phyloP scores from a whole-genome alignment of 768 basidiomycete genomes.

The Naganishia randhawae region DNA sequence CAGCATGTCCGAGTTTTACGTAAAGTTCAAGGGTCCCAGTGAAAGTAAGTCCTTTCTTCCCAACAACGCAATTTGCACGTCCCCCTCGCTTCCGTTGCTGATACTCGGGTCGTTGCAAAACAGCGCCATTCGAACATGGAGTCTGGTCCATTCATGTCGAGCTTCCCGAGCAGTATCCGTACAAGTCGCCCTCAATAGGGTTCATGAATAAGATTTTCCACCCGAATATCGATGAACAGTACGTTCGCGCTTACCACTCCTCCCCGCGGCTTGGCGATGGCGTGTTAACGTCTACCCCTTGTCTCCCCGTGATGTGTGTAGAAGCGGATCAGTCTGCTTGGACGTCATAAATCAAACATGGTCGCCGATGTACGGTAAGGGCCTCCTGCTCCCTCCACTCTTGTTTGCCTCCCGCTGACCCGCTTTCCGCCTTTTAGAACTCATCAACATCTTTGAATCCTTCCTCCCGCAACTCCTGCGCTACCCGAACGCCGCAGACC shows the following conservation, averaged over 20 bases:
- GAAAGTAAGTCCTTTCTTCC: slow-evolving; percentile 74
- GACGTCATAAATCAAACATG: slow-evolving; percentile 99
- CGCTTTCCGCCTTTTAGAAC: slow-evolving; percentile 63
- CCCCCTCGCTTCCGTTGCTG: too few relatives aligned
- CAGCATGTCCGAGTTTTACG: slow-evolving; percentile 98
- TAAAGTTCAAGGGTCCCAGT: slow-evolving; percentile 85
- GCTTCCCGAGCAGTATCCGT: slow-evolving; percentile 95
- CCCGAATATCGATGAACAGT: slow-evolving; percentile 98
- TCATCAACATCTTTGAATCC: slow-evolving; percentile 99
- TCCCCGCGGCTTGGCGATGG: too few relatives aligned
- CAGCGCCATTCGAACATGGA: slow-evolving; percentile 94
- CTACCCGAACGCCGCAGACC: slow-evolving; percentile 98
- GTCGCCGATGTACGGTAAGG: slow-evolving; percentile 96
- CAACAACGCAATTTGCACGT: too few relatives aligned
- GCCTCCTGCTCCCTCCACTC: neutral
- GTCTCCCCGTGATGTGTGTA: slow-evolving; percentile 43
- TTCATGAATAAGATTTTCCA: slow-evolving; percentile 99
- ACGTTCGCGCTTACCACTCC: slow-evolving; percentile 51
- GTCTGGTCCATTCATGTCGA: slow-evolving; percentile 99
- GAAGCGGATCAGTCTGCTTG: slow-evolving; percentile 94
- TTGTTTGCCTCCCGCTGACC: neutral
- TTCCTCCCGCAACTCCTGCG: slow-evolving; percentile 94
- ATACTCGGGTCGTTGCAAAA: too few relatives aligned
- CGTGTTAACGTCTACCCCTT: too few relatives aligned
- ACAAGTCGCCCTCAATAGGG: slow-evolving; percentile 97